phyloP scores from a whole-genome alignment of 2,329 filamentous ascomycete genomes.

The Penicillium verrucosum region DNA sequence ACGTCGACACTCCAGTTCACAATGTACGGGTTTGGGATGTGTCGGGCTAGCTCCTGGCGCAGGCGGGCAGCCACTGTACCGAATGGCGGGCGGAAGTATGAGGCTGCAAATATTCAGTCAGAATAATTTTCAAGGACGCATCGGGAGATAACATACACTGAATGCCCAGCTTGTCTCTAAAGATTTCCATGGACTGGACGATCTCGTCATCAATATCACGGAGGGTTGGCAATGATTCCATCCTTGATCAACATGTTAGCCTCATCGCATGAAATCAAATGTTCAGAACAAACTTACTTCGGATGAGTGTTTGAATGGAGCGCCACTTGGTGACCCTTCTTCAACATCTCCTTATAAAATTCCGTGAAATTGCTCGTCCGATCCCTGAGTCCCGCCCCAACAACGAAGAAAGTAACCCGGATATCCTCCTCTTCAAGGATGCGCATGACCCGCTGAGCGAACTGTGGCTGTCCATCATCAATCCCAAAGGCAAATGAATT shows the following conservation, averaged over 20 bases:
- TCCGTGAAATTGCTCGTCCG: slow-evolving; percentile 58
- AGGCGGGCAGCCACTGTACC: slow-evolving; percentile 66
- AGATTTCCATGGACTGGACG: slow-evolving; percentile 29
- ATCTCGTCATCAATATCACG: slow-evolving; percentile 40
- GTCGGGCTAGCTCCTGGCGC: slow-evolving; percentile 58
- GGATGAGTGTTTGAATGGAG: slow-evolving; percentile 68
- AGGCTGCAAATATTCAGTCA: slow-evolving; percentile 31
- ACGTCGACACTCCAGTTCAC: slow-evolving; percentile 69
- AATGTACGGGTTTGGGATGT: slow-evolving; percentile 54
- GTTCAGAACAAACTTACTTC: slow-evolving; percentile 37
- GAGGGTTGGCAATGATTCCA: slow-evolving; percentile 34
- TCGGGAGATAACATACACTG: slow-evolving; percentile 28
- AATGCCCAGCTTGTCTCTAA: slow-evolving; percentile 32
- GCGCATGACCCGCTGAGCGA: slow-evolving; percentile 59
- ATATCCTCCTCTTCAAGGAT: slow-evolving; percentile 61
- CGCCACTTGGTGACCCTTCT: slow-evolving; percentile 64
- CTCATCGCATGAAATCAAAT: neutral
- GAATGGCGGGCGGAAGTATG: slow-evolving; percentile 68
- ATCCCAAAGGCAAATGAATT: slow-evolving; percentile 72
- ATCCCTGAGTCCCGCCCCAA: slow-evolving; percentile 61
- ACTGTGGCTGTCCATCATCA: slow-evolving; percentile 62
- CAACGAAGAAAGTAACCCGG: slow-evolving; percentile 69
- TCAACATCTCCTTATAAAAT: slow-evolving; percentile 62
- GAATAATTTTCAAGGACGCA: slow-evolving; percentile 42
- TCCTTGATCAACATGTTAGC: slow-evolving; percentile 24